These are phyloP conservation scores for Cladobotryum protrusum DNA, from an alignment of 2,329 filamentous ascomycete species.

Conservation along the genomic window DNA sequence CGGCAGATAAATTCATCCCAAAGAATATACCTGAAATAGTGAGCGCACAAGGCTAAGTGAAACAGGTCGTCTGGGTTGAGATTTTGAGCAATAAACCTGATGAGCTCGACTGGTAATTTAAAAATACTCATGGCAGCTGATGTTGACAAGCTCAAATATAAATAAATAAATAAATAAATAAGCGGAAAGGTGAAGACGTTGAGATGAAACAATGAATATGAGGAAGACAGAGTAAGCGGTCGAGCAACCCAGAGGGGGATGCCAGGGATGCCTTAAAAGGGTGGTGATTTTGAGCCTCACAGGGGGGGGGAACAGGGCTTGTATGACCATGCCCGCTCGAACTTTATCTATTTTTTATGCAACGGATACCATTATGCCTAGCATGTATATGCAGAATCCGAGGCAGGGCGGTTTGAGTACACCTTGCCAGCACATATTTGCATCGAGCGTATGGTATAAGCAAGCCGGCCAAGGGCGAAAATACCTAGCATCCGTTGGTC, in stretches of 20 bases:
- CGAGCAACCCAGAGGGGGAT: background rate
- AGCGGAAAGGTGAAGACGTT: background rate
- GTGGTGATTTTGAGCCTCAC: background rate
- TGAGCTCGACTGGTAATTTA: conserved; percentile 56
- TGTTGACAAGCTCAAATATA: background rate
- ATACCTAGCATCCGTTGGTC: too few relatives aligned
- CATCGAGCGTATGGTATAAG: too few relatives aligned
- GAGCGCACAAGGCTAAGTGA: conserved; percentile 47
- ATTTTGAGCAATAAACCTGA: conserved; percentile 49
- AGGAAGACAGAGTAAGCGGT: too few relatives aligned
- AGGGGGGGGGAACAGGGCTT: too few relatives aligned
- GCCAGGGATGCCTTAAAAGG: background rate
- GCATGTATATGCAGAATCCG: too few relatives aligned
- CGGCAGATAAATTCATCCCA: conserved; percentile 51
- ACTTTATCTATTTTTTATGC: background rate
- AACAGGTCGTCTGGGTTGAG: conserved; percentile 54
- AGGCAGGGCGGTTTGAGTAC: too few relatives aligned
- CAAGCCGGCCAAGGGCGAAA: too few relatives aligned
- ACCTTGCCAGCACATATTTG: too few relatives aligned
- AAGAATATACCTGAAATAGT: conserved; percentile 44
- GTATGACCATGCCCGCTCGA: too few relatives aligned
- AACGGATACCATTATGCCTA: background rate
- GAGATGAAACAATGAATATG: background rate
- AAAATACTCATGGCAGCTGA: conserved; percentile 25
- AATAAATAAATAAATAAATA: background rate